phyloP scores from a whole-genome alignment of 2,329 filamentous ascomycete species.

The Colletotrichum zoysiae region DNA sequence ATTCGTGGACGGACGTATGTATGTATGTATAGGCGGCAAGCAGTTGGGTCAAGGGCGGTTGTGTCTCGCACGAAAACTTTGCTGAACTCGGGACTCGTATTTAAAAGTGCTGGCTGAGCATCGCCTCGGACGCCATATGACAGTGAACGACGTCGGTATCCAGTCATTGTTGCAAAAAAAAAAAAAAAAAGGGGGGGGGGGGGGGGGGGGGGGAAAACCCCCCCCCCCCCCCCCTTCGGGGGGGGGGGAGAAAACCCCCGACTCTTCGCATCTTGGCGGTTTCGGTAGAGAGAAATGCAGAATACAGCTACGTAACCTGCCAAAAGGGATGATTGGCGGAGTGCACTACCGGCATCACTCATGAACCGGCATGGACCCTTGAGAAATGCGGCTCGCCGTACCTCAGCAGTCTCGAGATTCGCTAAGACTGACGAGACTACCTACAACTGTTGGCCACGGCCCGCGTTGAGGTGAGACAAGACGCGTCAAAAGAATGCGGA shows the following conservation, averaged over 20 bases:
- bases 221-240: too few species aligned
- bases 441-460: conserved; percentile 10
- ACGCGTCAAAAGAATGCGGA: conserved; percentile 22
- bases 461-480: conserved; percentile 31
- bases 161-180: not conserved
- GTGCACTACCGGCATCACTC: not conserved
- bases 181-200: too few species aligned
- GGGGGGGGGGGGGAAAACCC: too few species aligned
- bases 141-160: not conserved
- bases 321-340: too few species aligned
- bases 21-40: not conserved
- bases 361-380: conserved; percentile 12
- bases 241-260: not conserved
- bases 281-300: too few species aligned
- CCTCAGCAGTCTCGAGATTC: conserved; percentile 2
- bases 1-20: conserved; percentile 2
- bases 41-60: not conserved
- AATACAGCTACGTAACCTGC: too few species aligned
- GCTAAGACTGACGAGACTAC: conserved; percentile 8
- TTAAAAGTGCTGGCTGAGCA: conserved; percentile 4
- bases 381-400: conserved; percentile 21
- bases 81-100: conserved; percentile 7
- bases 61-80: not conserved
- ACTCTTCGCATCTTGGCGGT: not conserved
- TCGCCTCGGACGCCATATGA: conserved; percentile 2